Percentiles rank a stretch among this genome's conserved stretches.
Conservation (phyloP, 768 basidiomycete species). For the Pleurotus djamor region DNA sequence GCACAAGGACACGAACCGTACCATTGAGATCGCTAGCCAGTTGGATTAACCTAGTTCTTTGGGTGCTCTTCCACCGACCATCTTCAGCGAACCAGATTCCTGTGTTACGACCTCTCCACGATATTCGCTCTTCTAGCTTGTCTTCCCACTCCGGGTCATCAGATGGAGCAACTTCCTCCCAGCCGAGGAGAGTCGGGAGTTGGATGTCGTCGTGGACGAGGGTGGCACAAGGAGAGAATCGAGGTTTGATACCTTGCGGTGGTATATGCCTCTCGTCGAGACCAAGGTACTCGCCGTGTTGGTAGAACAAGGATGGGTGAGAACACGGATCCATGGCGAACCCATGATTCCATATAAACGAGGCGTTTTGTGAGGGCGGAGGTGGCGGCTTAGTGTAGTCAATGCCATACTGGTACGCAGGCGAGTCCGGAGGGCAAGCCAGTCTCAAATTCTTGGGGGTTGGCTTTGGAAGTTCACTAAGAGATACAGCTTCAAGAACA, state of each 20-base stretch:
- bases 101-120: constrained; percentile 67
- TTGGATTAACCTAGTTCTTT: constrained; percentile 38
- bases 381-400: constrained; percentile 9
- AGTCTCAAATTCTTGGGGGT: constrained; percentile 15
- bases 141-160: constrained; percentile 58
- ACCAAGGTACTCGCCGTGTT: constrained; percentile 38
- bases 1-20: constrained; percentile 26
- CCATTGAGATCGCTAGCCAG: constrained; percentile 27
- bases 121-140: constrained; percentile 47
- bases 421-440: constrained; percentile 22
- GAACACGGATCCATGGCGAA: constrained; percentile 36
- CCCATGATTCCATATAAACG: constrained; percentile 37
- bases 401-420: constrained; percentile 16
- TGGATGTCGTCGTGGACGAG: constrained; percentile 44
- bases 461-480: constrained; percentile 20
- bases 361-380: constrained; percentile 11
- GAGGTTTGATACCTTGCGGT: constrained; percentile 28
- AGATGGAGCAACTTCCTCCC: constrained; percentile 27
- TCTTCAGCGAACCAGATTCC: constrained; percentile 40
- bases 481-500: constrained; percentile 18
- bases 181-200: constrained; percentile 32
- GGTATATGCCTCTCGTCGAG: constrained; percentile 30
- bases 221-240: constrained; percentile 41
- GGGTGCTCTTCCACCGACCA: constrained; percentile 37
- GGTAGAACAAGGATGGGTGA: constrained; percentile 26